Percentiles rank a stretch among this genome's conserved stretches.
Evolutionary conservation across 2,329 filamentous ascomycete genomes (phyloP).

Genomic region (Pezicula radicicola): DNA sequence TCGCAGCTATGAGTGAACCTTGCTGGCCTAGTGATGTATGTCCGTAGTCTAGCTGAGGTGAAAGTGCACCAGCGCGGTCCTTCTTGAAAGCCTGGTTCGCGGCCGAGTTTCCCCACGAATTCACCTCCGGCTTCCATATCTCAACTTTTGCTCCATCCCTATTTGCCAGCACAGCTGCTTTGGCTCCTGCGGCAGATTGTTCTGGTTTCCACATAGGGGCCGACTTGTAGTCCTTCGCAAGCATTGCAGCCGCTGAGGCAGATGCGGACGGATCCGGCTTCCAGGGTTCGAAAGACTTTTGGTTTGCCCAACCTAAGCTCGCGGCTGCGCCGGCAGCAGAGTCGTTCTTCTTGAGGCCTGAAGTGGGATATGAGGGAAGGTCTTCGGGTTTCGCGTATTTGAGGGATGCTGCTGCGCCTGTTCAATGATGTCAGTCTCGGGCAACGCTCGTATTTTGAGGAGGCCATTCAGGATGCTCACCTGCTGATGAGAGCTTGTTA

Average conservation of each 20-base stretch:
- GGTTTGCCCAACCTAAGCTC: slow-evolving; percentile 68
- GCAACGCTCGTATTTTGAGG: neutral
- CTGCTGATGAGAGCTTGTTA: slow-evolving; percentile 53
- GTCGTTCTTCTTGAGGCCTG: slow-evolving; percentile 52
- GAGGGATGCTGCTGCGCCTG: slow-evolving; percentile 58
- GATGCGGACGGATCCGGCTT: slow-evolving; percentile 60
- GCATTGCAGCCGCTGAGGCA: slow-evolving; percentile 55
- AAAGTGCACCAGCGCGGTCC: slow-evolving; percentile 35
- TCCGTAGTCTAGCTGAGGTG: slow-evolving; percentile 41
- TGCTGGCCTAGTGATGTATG: slow-evolving; percentile 50
- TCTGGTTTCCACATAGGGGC: slow-evolving; percentile 58
- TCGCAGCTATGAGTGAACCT: slow-evolving; percentile 72
- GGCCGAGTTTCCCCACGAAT: slow-evolving; percentile 58
- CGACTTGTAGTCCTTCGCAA: slow-evolving; percentile 56
- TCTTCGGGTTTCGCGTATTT: slow-evolving; percentile 71
- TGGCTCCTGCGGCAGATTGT: slow-evolving; percentile 63
- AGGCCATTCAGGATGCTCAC: slow-evolving; percentile 33
- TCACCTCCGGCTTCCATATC: slow-evolving; percentile 46
- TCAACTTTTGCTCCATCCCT: slow-evolving; percentile 48
- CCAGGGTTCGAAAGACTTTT: slow-evolving; percentile 63
- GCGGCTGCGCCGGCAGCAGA: slow-evolving; percentile 73
- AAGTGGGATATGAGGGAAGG: slow-evolving; percentile 71
- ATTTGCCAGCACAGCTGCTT: slow-evolving; percentile 69
- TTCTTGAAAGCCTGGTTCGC: slow-evolving; percentile 65
- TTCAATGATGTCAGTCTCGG: slow-evolving; percentile 8